These are phyloP conservation scores for Trichoderma asperelloides DNA, from an alignment of 495 filamentous ascomycete species.

Conservation along the genomic window DNA sequence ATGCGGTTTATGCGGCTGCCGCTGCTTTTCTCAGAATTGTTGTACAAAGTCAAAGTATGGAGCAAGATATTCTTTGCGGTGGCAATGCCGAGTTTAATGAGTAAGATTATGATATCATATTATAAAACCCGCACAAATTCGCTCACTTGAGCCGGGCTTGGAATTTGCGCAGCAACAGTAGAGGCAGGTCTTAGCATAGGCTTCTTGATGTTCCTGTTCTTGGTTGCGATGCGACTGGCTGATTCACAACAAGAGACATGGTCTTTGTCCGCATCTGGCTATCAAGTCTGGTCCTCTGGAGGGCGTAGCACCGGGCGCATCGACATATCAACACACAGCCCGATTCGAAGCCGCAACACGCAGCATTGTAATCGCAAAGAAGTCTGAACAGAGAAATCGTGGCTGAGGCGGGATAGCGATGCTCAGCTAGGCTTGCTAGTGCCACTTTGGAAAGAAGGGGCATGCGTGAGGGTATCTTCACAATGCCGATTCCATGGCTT, in stretches of 20 bases:
- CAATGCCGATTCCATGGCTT: neutral
- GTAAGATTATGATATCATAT: slow-evolving; percentile 2
- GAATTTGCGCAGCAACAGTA: neutral
- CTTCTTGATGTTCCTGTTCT: neutral
- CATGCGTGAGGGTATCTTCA: neutral
- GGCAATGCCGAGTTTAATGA: neutral
- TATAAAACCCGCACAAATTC: neutral
- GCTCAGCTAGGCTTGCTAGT: neutral
- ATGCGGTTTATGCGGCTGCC: neutral
- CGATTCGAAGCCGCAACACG: neutral
- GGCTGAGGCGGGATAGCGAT: neutral
- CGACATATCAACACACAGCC: neutral
- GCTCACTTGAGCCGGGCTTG: neutral
- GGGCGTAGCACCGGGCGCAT: neutral
- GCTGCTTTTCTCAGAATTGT: neutral
- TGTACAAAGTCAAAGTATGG: neutral
- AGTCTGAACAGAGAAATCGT: neutral
- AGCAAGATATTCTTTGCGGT: neutral
- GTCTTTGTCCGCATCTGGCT: neutral
- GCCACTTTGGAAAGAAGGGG: neutral
- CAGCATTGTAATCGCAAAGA: neutral
- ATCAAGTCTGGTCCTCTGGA: neutral
- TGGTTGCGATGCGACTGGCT: neutral
- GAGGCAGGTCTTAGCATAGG: neutral
- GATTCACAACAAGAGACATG: neutral